Percentiles rank a stretch among this genome's conserved stretches.
Evolutionary conservation across 2,329 filamentous ascomycete genomes (phyloP).

Genomic region (Boeremia exigua): DNA sequence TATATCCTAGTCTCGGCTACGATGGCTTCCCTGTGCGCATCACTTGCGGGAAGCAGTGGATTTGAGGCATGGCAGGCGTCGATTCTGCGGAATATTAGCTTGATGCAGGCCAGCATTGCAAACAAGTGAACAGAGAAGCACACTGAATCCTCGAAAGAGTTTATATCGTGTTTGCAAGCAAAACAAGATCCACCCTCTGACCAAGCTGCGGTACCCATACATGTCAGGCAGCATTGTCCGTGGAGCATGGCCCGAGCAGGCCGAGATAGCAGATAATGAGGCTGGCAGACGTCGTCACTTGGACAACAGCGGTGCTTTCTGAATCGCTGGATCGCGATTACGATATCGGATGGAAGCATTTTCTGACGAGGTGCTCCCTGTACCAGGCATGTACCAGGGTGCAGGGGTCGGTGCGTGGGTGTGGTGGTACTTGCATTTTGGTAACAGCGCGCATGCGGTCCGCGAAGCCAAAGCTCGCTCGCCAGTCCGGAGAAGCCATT

Average conservation of each 20-base stretch:
- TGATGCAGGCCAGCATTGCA: constrained; percentile 20
- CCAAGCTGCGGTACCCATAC: constrained; percentile 9
- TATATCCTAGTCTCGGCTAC: constrained; percentile 70
- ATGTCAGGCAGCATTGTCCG: constrained; percentile 7
- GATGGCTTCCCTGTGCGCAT: constrained; percentile 66
- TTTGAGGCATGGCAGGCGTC: constrained; percentile 54
- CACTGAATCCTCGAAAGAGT: neutral
- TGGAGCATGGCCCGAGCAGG: constrained; percentile 5
- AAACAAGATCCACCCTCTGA: constrained; percentile 6
- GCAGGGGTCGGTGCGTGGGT: constrained; percentile 12
- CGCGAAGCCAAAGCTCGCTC: constrained; percentile 51
- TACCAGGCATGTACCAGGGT: constrained; percentile 4
- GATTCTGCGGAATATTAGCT: constrained; percentile 19
- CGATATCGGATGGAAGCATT: constrained; percentile 12
- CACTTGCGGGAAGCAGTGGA: constrained; percentile 53
- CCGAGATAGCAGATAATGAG: constrained; percentile 3
- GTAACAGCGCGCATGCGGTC: constrained; percentile 52
- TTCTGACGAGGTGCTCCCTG: constrained; percentile 29
- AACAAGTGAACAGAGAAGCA: constrained; percentile 5
- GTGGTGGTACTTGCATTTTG: constrained; percentile 56
- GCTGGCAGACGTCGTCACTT: constrained; percentile 7
- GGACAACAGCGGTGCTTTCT: constrained; percentile 9
- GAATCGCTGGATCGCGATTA: constrained; percentile 10
- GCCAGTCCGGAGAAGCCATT: constrained; percentile 49
- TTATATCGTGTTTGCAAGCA: constrained; percentile 10